Evolutionary conservation across 2,329 filamentous ascomycete genomes (phyloP), one percentile per base, ranked within the genome.

Genomic region (Sphaerostilbella broomeana): DNA sequence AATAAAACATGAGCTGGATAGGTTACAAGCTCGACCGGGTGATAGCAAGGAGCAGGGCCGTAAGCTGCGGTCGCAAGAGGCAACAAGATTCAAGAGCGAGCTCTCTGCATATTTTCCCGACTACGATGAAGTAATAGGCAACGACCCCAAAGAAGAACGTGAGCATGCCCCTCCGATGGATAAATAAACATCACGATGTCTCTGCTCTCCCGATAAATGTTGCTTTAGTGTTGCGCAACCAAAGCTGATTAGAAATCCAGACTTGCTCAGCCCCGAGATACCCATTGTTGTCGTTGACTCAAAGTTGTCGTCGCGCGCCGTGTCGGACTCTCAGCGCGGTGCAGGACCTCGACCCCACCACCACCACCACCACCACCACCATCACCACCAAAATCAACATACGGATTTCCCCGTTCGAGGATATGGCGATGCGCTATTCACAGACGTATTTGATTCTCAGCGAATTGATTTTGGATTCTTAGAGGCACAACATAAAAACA

Each of bases 61-160:
- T 54, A 90, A 87, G 57, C 68, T 95, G 58, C 78, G 90, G 47
- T 94, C 87, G 37, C 85, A 94, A 54, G 87, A 94, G 53, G 84
- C 83, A 9, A 82, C 82, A 36, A 75, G 86, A 51, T 82, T 88
- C 64, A 95, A 94, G 71, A 95, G 88, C 63, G 89, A 95, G 57
- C 72, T 97, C 45, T 82, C 88, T 25, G 76, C 79, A 33, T 97
- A 95, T 64, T 95, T 97, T 56, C 81, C 85, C 37, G 89, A 94
- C 55, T 97, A 95, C 62, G 89, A 95, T 62, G 86, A 94, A 58
- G 77, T 95, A 50, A 87, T 97, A 64, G 88, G 86, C 46, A 86
- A 94, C 57, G 81, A 86, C 47, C 77, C 81, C 26, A 83, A 83
- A 52, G 82, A 89, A 62, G 71, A 82, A 51, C 82, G 88, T 89